Base-by-base conservation (phyloP, 441 rosid species). In the Populus hybrid region DNA sequence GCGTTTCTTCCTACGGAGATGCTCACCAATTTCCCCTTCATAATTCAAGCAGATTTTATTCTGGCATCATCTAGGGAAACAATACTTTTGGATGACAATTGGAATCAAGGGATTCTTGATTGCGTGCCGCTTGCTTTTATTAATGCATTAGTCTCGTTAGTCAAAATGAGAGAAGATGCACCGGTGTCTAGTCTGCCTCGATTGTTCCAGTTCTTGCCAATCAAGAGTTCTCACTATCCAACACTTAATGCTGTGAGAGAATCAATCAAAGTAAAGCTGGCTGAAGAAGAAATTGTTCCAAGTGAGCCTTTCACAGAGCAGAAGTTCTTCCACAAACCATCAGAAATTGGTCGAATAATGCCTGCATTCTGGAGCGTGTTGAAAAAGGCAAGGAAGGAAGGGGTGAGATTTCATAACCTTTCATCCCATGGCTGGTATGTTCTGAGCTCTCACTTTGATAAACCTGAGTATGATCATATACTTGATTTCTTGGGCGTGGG, bases 1-100 rank as follows among this genome's bases (percentile, higher is more conserved):
- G 97, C 97, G 0, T 93, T 88, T 83, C 94, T 93, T 72, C 98
- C 97, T 0, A 92, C 94, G 0, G 97, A 89, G 78, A 93, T 93
- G 98, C 87, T 92, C 42, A 90, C 97, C 0, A 87, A 88, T 72
- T 90, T 92, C 2, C 95, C 94, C 0, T 93, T 93, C 76, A 84
- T 92, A 0, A 89, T 93, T 6, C 97, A 93, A 72, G 92, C 92
- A 0, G 95, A 93, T 79, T 93, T 93, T 71, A 77, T 92, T 73
- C 76, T 93, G 1, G 84, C 88, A 0, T 93, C 98, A 5, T 93
- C 97, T 0, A 86, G 97, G 71, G 97, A 92, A 69, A 85, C 89
- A 0, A 88, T 93, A 4, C 87, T 87, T 0, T 42, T 91, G 21
- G 92, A 90, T 77, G 83, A 91, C 74, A 81, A 42, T 73, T 92